Base-by-base conservation (phyloP, 768 basidiomycete species). In the Podaxis carcinomalis region DNA sequence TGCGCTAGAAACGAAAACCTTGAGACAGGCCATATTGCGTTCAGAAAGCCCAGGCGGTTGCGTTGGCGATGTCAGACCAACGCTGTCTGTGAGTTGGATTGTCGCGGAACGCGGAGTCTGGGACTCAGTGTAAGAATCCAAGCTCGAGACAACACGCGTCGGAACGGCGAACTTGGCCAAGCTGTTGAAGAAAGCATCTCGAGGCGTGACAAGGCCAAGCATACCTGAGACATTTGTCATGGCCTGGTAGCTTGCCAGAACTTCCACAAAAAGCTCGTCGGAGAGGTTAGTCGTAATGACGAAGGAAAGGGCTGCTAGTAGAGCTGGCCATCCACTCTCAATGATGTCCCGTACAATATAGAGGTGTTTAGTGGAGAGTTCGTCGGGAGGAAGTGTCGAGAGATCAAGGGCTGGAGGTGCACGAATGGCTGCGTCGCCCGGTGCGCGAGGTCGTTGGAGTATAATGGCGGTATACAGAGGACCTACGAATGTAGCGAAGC, bases 81-180 rank as follows among this genome's bases (percentile, higher is more conserved):
- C 73, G 53, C 85, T 88, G 67, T 92, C 91, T 0, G 89, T 81
- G 35, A 90, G 72, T 10, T 81, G 77, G 19, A 77, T 76, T 5
- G 78, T 75, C 0, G 82, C 78, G 0, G 87, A 81, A 27, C 88
- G 82, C 0, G 90, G 86, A 0, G 88, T 87, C 59, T 68, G 80
- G 72, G 56, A 85, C 74, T 72, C 78, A 3, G 69, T 73, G 64
- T 78, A 79, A 11, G 76, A 67, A 59, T 95, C 92, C 59, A 97
- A 73, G 65, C 89, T 88, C 1, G 92, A 90, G 0, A 99, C 92
- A 10, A 98, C 91, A 2, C 89, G 82, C 0, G 92, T 83, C 0
- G 96, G 96, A n/a, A 98, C 91, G 0, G 95, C 90, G 61, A 92
- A 88, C 69, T 95, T 94, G n/a, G 92, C 84, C 14, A 99, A 81